Evolutionary conservation across 768 basidiomycete species (phyloP), one percentile per base, ranked within the genome.

Genomic region (Lyophyllum atratum): DNA sequence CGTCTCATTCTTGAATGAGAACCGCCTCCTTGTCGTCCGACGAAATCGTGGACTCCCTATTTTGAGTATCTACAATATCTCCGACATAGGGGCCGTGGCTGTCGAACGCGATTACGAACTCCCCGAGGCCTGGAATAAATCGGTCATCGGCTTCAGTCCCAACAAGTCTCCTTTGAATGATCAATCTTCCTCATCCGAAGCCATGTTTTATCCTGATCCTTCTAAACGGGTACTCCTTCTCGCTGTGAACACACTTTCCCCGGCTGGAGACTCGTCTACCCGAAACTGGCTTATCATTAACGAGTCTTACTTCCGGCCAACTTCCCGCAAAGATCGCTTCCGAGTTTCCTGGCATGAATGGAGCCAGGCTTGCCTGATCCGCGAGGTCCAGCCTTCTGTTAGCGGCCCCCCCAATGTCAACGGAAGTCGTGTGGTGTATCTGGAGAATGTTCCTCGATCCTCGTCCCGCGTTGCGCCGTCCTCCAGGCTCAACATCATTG

Each of bases 201-300:
- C 83, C 8, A 67, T 86, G n/a, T 87, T 87, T 65, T 82, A 81
- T 58, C 73, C 76, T 33, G 84, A 86, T 60, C 82, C 85, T 8
- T 72, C 76, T 31, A 72, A 74, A 54, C 79, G 84, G 29, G 65
- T 85, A 54, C 73, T 82, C 19, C 74, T 80, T 45, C 60, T 86
- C 45, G 73, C 76, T 28, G 80, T 82, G 33, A 78, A 76, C 53
- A 72, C 75, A 3, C 65, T 72, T 22, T 64, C 68, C 31, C 70
- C 72, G 26, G 70, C 72, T 19, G 72, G 60, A 25, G 34, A 61
- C 42, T 66, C 56, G 52, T 74, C 66, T 65, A 68, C 54, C 61
- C 68, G 68, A 64, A 78, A 79, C 62, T 86, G 76, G 80, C 70
- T 85, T 53, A 78, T 85, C 54, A 73, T 86, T 54, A 78, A 79